Base-by-base conservation (phyloP, 2,329 filamentous ascomycete genomes). In the Fusarium tjaetaba region DNA sequence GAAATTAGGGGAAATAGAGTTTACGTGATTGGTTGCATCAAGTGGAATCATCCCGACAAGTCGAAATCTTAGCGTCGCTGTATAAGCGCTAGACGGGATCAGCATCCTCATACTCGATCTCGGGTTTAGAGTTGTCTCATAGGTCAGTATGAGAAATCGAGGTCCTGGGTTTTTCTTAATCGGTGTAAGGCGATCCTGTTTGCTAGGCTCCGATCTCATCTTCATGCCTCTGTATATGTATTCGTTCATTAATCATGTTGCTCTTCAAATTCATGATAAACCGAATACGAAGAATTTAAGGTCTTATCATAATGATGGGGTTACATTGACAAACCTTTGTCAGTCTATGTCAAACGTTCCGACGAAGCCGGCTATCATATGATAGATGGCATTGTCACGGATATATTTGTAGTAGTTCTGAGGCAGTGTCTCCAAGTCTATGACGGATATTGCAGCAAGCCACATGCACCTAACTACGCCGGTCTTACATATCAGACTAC, bases 381-480 rank as follows among this genome's bases (percentile, higher is more conserved):
- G 11, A 30, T 30, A 7, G 36, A 30, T 55, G 51, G 36, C 15
- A 41, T 41, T 55, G 41, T 55, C 24, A 28, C 51, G 36, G 51
- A 55, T 41, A 41, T 55, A 28, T 24, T 18, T 55, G 20, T 20
- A 18, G 28, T 26, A 7, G 38, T 55, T 45, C 32, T 24, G 43
- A 59, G 32, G n/a, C 28, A 58, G 7, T 24, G 5, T 32, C 15
- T 34, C 41, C 15, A 26, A 32, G 30, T 59, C 56, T 32, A 34
- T 42, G 18, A 32, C 30, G 30, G 24, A 20, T 26, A 26, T 24
- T 32, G 42, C 18, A 20, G 20, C 26, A 69, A 70, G 65, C 67
- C 67, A 70, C 65, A 65, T 70, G 65, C 59, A 32, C 38, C 26
- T 70, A 70, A 59, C 45, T 45, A 70, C 59, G 65, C 30, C 22